These are phyloP conservation scores for Russula ochroleuca DNA, from an alignment of 768 basidiomycete species.

Conservation along the genomic window DNA sequence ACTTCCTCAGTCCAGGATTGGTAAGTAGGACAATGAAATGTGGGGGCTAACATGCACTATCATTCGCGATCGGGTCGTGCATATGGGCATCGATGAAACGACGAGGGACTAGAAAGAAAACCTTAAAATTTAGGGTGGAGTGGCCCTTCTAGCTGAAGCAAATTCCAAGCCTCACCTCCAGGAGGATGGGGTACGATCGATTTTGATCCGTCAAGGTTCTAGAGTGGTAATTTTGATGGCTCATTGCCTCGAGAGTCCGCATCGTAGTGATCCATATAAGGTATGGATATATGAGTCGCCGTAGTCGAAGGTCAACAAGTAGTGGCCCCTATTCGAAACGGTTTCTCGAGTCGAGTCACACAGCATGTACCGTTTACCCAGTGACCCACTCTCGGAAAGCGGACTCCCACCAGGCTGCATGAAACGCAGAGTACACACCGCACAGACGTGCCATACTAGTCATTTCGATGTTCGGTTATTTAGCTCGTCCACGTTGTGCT, in stretches of 20 bases:
- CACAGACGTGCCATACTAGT: neutral
- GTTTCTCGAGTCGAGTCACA: neutral
- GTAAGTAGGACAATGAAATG: neutral
- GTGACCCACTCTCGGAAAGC: neutral
- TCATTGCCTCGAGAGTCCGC: neutral
- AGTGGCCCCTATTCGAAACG: neutral
- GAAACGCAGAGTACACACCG: neutral
- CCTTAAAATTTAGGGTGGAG: neutral
- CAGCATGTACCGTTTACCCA: neutral
- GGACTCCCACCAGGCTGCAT: neutral
- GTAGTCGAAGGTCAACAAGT: neutral
- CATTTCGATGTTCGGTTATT: neutral
- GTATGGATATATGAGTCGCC: neutral
- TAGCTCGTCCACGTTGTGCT: neutral
- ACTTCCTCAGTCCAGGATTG: neutral
- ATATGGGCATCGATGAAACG: neutral
- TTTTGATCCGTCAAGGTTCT: constrained; percentile 2
- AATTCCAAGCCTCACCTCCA: neutral
- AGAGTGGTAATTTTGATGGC: neutral
- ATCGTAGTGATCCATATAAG: neutral
- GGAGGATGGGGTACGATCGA: constrained; percentile 4
- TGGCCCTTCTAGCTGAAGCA: neutral
- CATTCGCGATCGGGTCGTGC: neutral
- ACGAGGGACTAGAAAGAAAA: neutral
- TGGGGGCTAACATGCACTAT: neutral